These are phyloP conservation scores for Psidium friedrichsthalianum DNA, from an alignment of 345 rosid species.

Conservation along the genomic window DNA sequence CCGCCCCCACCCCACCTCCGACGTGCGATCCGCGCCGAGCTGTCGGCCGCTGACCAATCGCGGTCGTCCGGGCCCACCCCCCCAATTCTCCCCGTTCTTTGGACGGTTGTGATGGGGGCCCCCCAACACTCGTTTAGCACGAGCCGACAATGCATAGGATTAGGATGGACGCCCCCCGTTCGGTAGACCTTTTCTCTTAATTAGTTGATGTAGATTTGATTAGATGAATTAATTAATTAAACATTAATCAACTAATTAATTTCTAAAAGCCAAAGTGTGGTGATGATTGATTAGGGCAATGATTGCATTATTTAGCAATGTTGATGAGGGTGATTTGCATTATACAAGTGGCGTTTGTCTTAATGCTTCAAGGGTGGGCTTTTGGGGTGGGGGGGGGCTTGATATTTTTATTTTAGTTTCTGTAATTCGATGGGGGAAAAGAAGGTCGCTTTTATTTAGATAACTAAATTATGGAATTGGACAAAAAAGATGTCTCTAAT, in stretches of 20 bases:
- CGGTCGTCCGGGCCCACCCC: background rate
- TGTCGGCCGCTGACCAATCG: background rate
- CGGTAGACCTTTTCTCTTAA: background rate
- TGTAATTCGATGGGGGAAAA: background rate
- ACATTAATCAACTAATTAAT: background rate
- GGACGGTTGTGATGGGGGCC: background rate
- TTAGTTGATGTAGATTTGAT: background rate
- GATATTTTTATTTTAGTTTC: background rate
- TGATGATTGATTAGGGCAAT: background rate
- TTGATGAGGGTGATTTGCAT: background rate
- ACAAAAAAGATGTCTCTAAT: background rate
- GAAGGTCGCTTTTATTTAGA: background rate
- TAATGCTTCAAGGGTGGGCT: background rate
- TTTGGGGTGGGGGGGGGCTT: background rate
- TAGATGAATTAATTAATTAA: background rate
- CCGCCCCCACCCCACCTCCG: background rate
- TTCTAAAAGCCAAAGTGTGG: background rate
- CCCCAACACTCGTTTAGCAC: background rate
- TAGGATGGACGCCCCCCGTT: background rate
- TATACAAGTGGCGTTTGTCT: background rate
- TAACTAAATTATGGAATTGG: background rate
- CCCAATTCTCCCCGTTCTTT: too few relatives aligned
- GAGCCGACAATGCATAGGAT: background rate
- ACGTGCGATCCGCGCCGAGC: background rate
- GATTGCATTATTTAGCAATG: background rate